These are phyloP conservation scores for Pyrus bretschneideri DNA, from an alignment of 306 rosid genomes.

Conservation along the genomic window DNA sequence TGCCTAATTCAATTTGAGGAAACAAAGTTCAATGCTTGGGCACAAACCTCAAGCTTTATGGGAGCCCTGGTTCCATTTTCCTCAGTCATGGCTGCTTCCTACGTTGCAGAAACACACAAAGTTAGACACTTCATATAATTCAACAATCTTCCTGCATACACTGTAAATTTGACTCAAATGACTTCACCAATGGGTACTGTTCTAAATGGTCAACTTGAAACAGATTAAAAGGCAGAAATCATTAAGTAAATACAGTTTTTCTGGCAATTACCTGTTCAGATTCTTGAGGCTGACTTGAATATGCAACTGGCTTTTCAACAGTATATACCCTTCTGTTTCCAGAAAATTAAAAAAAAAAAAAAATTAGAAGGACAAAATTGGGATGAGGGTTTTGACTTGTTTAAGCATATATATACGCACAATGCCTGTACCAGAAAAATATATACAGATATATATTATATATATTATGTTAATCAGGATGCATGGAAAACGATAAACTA, in stretches of 20 bases:
- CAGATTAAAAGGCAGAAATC: not conserved
- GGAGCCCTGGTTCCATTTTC: slow-evolving; percentile 20
- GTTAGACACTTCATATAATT: not conserved
- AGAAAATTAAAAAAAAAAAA: not conserved
- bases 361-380: not conserved
- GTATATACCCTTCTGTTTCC: not conserved
- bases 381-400: not conserved
- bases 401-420: not conserved
- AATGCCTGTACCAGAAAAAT: not conserved
- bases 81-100: slow-evolving; percentile 27
- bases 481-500: not conserved
- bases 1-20: not conserved
- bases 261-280: not conserved
- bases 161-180: not conserved
- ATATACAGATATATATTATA: too few species aligned
- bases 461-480: not conserved
- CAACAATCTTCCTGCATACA: not conserved
- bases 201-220: not conserved
- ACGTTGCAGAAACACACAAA: not conserved
- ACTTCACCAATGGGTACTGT: not conserved
- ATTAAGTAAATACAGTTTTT: too few species aligned
- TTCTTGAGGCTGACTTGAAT: not conserved
- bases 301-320: not conserved
- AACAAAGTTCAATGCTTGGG: not conserved
- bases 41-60: slow-evolving; percentile 39